Conservation (phyloP, 345 rosid genomes). For the Citrus mangshanensis region DNA sequence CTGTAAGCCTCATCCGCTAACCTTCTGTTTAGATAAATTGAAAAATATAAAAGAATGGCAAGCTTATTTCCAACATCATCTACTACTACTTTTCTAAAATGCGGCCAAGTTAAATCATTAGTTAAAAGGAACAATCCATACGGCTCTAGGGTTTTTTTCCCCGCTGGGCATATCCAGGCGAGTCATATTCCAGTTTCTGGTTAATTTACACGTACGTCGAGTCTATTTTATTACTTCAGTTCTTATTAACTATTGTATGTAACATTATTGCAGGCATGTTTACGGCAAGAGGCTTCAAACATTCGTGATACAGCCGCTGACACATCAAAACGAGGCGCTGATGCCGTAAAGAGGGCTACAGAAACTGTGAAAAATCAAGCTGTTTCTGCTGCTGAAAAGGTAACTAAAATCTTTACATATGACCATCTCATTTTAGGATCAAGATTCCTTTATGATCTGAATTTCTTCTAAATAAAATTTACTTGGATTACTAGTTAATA, state of each 20-base stretch:
- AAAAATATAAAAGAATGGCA: constrained; percentile 12
- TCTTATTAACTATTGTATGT: background rate
- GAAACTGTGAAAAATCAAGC: constrained; percentile 22
- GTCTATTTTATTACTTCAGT: too few relatives aligned
- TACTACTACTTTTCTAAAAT: background rate
- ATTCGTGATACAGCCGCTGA: background rate
- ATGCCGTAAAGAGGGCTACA: constrained; percentile 4
- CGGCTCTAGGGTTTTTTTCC: constrained; percentile 23
- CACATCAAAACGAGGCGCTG: constrained; percentile 12
- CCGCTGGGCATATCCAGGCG: constrained; percentile 23
- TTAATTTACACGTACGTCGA: background rate
- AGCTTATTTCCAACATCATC: constrained; percentile 4
- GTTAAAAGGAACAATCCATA: constrained; percentile 8
- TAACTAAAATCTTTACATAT: background rate
- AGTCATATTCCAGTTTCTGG: background rate
- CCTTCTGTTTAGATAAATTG: background rate
- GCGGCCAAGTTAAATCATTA: background rate
- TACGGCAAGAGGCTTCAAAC: background rate
- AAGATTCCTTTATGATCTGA: fast-evolving
- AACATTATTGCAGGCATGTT: constrained; percentile 3
- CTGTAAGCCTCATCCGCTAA: background rate
- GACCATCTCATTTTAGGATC: too few relatives aligned
- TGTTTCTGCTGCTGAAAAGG: constrained; percentile 21
- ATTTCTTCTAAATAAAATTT: too few relatives aligned
- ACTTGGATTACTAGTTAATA: too few relatives aligned